These are phyloP conservation scores for Pythium grandisporangium DNA, from an alignment of 352 stramenopile species.

Conservation along the genomic window DNA sequence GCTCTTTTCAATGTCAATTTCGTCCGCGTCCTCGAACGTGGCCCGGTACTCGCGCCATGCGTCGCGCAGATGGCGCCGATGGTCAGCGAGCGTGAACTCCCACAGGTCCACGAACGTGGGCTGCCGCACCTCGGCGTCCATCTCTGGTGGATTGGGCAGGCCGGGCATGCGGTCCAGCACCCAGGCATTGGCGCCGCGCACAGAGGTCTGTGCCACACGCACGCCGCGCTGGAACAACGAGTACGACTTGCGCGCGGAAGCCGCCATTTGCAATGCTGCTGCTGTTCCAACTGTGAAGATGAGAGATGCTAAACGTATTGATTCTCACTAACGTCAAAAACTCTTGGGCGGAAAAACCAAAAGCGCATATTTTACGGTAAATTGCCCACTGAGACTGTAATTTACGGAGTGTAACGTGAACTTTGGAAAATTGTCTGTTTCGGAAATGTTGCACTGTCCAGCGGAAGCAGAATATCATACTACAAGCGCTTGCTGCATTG, in stretches of 20 bases:
- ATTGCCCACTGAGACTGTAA: too few species aligned
- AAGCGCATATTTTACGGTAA: too few species aligned
- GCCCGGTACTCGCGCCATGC: constrained; percentile 69
- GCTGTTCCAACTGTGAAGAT: too few species aligned
- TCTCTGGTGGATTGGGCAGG: constrained; percentile 61
- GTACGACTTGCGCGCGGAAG: constrained; percentile 37
- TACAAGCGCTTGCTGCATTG: too few species aligned
- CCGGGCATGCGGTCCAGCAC: constrained; percentile 48
- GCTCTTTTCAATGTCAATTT: constrained; percentile 49
- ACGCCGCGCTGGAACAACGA: constrained; percentile 72
- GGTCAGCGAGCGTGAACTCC: constrained; percentile 67
- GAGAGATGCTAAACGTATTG: too few species aligned
- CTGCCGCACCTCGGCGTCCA: constrained; percentile 24
- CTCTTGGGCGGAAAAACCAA: too few species aligned
- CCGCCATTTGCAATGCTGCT: constrained; percentile 4
- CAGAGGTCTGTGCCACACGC: constrained; percentile 56
- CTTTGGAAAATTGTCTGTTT: too few species aligned
- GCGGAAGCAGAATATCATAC: too few species aligned
- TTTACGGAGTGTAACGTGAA: neutral
- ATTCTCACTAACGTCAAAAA: too few species aligned
- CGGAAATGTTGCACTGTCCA: too few species aligned
- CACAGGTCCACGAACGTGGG: constrained; percentile 67
- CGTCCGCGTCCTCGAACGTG: constrained; percentile 40
- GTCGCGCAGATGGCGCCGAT: constrained; percentile 42
- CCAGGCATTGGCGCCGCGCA: constrained; percentile 39